Evolutionary conservation across 2,329 filamentous ascomycete species (phyloP), one percentile per base, ranked within the genome.

Genomic region (Pestalotiopsis sp.): DNA sequence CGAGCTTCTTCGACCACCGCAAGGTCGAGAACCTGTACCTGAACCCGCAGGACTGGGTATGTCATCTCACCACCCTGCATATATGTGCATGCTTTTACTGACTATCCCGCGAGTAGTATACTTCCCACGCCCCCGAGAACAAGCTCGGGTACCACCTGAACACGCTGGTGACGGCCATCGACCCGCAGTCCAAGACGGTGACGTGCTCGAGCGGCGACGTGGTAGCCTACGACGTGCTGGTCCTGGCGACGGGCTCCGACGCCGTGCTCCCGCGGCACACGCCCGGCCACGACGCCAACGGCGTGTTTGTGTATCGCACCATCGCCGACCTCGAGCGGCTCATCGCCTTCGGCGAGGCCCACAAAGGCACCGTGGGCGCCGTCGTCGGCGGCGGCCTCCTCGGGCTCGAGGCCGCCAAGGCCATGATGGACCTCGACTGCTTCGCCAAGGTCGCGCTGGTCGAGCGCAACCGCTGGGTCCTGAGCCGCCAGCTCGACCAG

Each of bases 271-370:
- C 87, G 0, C 78, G 74, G 1, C 86, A 91, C 68, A 94, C 92
- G 0, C 92, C 93, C 0, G 93, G 93, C 52, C 84, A 94, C 74
- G 90, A 95, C 76, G 92, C 93, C 11, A 89, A 88, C 26, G 94
- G 94, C 1, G 92, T 97, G 3, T 97, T 97, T 74, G 93, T 97
- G 7, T 97, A 97, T 78, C 88, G 94, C 61, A 97, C 91, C 0
- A 94, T 97, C 68, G 88, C 92, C 2, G 94, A 97, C 76, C 80
- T 97, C 44, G 85, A 94, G 75, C 87, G 85, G 57, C 85, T 97
- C 3, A 97, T 97, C 67, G 82, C 85, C 1, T 97, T 92, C 75
- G 89, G 93, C 0, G 84, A 88, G 1, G 82, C 83, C 11, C 87
- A 88, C 66, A 91, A 89, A 72, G 92, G 89, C 4, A 88, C 89